These are phyloP conservation scores for Gonapodya sp. DNA, from an alignment of 192 early-diverging fungal species.

Conservation along the genomic window DNA sequence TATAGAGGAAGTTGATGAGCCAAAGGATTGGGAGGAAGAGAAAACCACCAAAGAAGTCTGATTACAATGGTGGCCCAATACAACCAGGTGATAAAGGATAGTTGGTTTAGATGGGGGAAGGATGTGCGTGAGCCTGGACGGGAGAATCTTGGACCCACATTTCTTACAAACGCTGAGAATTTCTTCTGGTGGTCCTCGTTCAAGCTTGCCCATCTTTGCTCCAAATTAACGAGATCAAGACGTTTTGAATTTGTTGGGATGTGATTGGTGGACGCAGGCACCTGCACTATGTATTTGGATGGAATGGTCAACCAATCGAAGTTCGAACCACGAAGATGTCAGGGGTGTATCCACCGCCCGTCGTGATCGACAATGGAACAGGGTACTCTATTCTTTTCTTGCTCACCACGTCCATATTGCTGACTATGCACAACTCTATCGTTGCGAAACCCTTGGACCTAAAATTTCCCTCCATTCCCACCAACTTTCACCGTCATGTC, in stretches of 20 bases:
- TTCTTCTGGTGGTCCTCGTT: not conserved
- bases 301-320: too few species aligned
- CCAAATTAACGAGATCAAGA: constrained; percentile 5
- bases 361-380: constrained; percentile 98
- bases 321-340: constrained; percentile 19
- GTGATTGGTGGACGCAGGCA: too few species aligned
- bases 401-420: too few species aligned
- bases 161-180: constrained; percentile 1
- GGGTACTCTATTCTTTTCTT: constrained; percentile 45
- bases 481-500: too few species aligned
- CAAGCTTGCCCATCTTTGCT: not conserved
- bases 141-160: not conserved
- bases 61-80: not conserved
- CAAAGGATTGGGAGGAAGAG: not conserved
- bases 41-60: constrained; percentile 1
- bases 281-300: too few species aligned
- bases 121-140: not conserved
- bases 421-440: too few species aligned
- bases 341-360: constrained; percentile 41
- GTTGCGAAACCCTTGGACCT: too few species aligned
- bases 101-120: not conserved
- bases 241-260: too few species aligned
- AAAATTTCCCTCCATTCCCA: too few species aligned
- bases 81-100: not conserved
- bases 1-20: constrained; percentile 1